Percentiles rank a stretch among this genome's conserved stretches.
These are phyloP conservation scores for Ampelomyces quisqualis DNA, from an alignment of 2,329 filamentous ascomycete genomes.

Conservation along the genomic window DNA sequence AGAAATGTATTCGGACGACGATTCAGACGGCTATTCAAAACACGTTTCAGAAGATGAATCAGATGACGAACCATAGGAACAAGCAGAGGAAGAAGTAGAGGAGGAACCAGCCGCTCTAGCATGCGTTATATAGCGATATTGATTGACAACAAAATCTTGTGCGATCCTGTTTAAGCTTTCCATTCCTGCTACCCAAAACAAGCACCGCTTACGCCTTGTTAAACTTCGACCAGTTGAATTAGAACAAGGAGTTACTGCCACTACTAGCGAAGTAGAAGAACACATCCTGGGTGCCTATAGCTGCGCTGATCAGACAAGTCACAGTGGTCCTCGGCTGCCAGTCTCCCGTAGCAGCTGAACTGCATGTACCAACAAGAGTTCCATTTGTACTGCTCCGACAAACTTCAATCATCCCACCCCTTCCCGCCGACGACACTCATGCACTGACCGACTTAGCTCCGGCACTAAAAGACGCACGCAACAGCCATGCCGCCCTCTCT, in stretches of 20 bases:
- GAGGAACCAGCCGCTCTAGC: no score
- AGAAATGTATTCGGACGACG: no score
- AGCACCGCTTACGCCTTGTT: background rate
- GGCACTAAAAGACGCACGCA: constrained; percentile 12
- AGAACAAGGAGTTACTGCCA: constrained; percentile 11
- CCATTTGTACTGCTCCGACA: constrained; percentile 13
- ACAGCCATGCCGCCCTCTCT: constrained; percentile 19
- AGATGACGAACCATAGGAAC: no score
- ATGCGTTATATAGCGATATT: no score
- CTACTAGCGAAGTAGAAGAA: constrained; percentile 17
- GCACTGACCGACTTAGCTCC: constrained; percentile 15
- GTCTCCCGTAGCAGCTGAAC: constrained; percentile 11
- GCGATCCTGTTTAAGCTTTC: no score
- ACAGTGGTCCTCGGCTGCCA: constrained; percentile 15
- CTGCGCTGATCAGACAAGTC: constrained; percentile 14
- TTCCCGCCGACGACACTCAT: constrained; percentile 10
- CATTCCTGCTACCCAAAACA: no score
- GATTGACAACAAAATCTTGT: no score
- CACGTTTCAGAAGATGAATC: no score
- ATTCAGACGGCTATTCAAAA: no score
- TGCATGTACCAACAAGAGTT: constrained; percentile 16
- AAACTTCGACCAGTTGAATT: constrained; percentile 21
- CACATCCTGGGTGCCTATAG: constrained; percentile 16
- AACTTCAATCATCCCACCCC: constrained; percentile 18
- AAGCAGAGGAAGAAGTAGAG: no score